These are phyloP conservation scores for Phytopythium litorale DNA, from an alignment of 352 stramenopile genomes.

Conservation along the genomic window DNA sequence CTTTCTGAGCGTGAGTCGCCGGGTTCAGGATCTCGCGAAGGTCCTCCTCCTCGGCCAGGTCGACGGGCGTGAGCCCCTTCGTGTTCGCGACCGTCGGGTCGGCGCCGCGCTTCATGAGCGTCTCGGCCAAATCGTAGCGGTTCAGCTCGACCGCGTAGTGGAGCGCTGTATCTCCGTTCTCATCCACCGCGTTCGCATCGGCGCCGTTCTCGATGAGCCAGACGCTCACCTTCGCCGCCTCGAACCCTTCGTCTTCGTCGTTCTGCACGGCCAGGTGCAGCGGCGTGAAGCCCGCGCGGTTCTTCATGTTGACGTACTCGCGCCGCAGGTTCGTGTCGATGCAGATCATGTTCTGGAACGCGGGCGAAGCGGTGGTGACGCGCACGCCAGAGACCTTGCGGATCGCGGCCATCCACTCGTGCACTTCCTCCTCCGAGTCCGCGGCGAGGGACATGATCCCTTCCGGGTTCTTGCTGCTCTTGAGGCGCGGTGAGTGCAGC, in stretches of 20 bases:
- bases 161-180: conserved; percentile 81
- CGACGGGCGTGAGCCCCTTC: conserved; percentile 57
- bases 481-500: conserved; percentile 77
- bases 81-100: conserved; percentile 72
- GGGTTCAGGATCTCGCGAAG: conserved; percentile 75
- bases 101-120: conserved; percentile 83
- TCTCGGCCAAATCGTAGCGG: conserved; percentile 78
- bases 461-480: conserved; percentile 79
- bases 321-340: conserved; percentile 76
- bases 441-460: conserved; percentile 83
- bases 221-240: conserved; percentile 80
- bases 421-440: conserved; percentile 77
- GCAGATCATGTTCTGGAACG: conserved; percentile 89
- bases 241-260: conserved; percentile 87
- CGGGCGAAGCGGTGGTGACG: conserved; percentile 57
- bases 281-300: conserved; percentile 77
- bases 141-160: conserved; percentile 85
- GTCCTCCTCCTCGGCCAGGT: conserved; percentile 76
- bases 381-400: conserved; percentile 82
- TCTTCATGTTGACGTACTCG: conserved; percentile 87
- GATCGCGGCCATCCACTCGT: conserved; percentile 86
- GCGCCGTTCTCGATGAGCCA: conserved; percentile 88
- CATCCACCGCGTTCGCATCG: conserved; percentile 70
- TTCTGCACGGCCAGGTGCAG: conserved; percentile 84
- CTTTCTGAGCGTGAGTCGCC: conserved; percentile 29